Evolutionary conservation across 768 basidiomycete species (phyloP).

Genomic region (Boletus reticulatus): DNA sequence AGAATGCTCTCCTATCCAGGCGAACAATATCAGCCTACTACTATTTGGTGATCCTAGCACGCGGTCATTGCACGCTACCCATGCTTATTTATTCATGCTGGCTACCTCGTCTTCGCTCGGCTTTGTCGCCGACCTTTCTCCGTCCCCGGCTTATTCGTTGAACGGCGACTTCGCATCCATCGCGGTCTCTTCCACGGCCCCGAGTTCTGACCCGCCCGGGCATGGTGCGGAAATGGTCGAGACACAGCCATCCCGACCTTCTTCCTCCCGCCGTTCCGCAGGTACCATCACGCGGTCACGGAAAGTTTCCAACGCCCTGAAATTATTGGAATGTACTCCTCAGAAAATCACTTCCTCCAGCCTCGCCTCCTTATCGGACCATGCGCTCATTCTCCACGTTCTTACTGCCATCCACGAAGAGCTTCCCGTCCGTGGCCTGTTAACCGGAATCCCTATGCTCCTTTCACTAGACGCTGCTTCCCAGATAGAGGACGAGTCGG

Average conservation of each 20-base stretch:
- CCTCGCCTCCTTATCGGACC: constrained; percentile 70
- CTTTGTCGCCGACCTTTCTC: constrained; percentile 36
- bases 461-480: constrained; percentile 64
- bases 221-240: constrained; percentile 17
- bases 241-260: constrained; percentile 30
- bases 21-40: constrained; percentile 45
- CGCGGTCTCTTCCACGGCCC: constrained; percentile 29
- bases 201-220: constrained; percentile 31
- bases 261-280: constrained; percentile 48
- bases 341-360: constrained; percentile 41
- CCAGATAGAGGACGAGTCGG: constrained; percentile 39
- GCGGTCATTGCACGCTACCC: constrained; percentile 74
- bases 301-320: constrained; percentile 55
- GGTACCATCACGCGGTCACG: constrained; percentile 50
- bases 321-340: constrained; percentile 49
- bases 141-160: constrained; percentile 41
- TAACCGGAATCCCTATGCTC: constrained; percentile 85
- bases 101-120: constrained; percentile 70
- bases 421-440: constrained; percentile 70
- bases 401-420: constrained; percentile 66
- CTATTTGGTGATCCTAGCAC: constrained; percentile 59
- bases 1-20: constrained; percentile 45
- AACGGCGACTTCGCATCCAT: constrained; percentile 29
- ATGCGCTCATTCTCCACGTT: constrained; percentile 65
- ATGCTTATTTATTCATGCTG: constrained; percentile 79